Conservation (phyloP, 148 eudicot genomes). For the Chenopodium quinoa region DNA sequence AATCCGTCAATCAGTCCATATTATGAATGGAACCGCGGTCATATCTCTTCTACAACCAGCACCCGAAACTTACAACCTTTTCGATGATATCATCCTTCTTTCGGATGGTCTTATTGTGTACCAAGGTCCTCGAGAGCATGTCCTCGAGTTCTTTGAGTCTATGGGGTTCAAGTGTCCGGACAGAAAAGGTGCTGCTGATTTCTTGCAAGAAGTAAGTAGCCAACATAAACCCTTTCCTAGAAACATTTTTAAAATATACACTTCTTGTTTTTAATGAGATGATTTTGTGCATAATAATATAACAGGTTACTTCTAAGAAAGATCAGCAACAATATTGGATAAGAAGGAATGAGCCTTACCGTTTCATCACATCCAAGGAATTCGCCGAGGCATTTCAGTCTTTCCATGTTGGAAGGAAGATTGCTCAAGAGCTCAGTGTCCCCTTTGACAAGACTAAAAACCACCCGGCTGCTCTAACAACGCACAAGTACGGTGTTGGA, state of each 20-base stretch:
- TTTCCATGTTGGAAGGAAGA: slow-evolving; percentile 52
- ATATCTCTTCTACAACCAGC: slow-evolving; percentile 84
- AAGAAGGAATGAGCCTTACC: slow-evolving; percentile 49
- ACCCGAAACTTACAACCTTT: slow-evolving; percentile 78
- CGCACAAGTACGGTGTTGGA: slow-evolving; percentile 48
- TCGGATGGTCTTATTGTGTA: slow-evolving; percentile 70
- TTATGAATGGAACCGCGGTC: slow-evolving; percentile 67
- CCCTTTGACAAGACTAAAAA: slow-evolving; percentile 61
- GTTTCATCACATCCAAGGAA: slow-evolving; percentile 53
- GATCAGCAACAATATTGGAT: slow-evolving; percentile 78
- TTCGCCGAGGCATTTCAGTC: slow-evolving; percentile 68
- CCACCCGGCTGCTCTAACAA: slow-evolving; percentile 80
- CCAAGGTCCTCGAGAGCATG: slow-evolving; percentile 71
- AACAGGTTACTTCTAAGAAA: slow-evolving; percentile 78
- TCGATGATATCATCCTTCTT: slow-evolving; percentile 73
- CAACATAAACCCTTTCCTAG: background rate
- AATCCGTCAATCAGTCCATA: slow-evolving; percentile 65
- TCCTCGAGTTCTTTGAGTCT: slow-evolving; percentile 67
- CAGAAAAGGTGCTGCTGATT: slow-evolving; percentile 78
- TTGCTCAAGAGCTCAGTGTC: slow-evolving; percentile 43
- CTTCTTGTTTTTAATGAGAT: background rate
- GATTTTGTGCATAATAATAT: background rate
- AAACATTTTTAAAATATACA: background rate
- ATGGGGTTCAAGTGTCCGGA: slow-evolving; percentile 78
- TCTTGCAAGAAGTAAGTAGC: slow-evolving; percentile 71